Evolutionary conservation across 208 protist species (phyloP), one percentile per base, ranked within the genome.

Genomic region (Trypanosoma theileri): DNA sequence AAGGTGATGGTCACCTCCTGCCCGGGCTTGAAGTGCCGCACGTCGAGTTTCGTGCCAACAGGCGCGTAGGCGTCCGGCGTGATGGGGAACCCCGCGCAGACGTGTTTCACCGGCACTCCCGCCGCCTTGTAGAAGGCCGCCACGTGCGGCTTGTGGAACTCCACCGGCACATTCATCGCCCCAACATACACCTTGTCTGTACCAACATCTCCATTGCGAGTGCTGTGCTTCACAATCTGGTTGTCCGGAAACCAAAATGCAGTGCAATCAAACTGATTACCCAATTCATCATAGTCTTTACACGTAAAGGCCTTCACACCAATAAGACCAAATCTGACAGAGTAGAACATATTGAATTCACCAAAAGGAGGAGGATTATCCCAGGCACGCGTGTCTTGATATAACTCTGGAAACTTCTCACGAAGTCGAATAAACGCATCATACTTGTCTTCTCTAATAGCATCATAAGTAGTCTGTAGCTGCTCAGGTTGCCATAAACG

Each of bases 271-370:
- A 97, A 85, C 69, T 95, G 84, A 72, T 97, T 97, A 41, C 93
- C 93, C 3, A 94, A 80, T n/a, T 97, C 90, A 66, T 97, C 93
- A 73, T 95, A 96, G 56, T 97, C 89, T 53, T 94, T 97, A 73
- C 86, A 94, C 11, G 91, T 96, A 65, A 95, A 95, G 0, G 75
- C 93, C 61, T 96, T 96, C 12, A 95, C 79, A 28, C 93, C 93
- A 57, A 97, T 65, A 87, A 97, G 90, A 40, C 93, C 93, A 71
- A 96, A 91, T 50, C 93, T 77, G 16, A 96, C 89, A n/a, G 88
- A 96, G 69, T 96, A 97, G 63, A 96, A 95, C 89, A 96, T 94
- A 79, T 97, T 96, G 67, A 96, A 97, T 73, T 96, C 91, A 17
- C 93, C 93, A 79, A 96, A 97, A 10, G 93, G 89, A 13, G 91